Evolutionary conservation across 73 alveolate genomes (phyloP).

Genomic region (Tetrahymena elliotti): DNA sequence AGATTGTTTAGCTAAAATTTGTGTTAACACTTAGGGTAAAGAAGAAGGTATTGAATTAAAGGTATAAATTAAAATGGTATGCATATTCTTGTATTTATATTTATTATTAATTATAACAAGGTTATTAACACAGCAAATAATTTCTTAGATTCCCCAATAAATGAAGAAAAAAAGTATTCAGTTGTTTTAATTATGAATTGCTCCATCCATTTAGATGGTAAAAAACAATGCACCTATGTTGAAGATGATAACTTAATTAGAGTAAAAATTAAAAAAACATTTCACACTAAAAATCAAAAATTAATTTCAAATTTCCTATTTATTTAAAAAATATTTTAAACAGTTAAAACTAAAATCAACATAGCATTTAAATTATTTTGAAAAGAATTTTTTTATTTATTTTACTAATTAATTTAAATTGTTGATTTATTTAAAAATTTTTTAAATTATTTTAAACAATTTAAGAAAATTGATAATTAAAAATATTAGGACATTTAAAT

Average conservation of each 20-base stretch:
- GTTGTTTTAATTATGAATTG: conserved; percentile 36
- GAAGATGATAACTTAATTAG: conserved; percentile 20
- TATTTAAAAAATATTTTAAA: background rate
- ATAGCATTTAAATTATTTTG: too few relatives aligned
- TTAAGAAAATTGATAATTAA: too few relatives aligned
- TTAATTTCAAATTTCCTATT: too few relatives aligned
- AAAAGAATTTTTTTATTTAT: too few relatives aligned
- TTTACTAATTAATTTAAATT: too few relatives aligned
- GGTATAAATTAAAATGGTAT: background rate
- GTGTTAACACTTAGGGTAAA: conserved; percentile 35
- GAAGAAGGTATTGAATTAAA: conserved; percentile 25
- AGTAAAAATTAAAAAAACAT: background rate
- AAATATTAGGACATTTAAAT: too few relatives aligned
- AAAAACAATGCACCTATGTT: conserved; percentile 25
- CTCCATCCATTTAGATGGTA: conserved; percentile 33
- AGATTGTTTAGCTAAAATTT: conserved; percentile 25
- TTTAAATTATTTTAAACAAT: too few relatives aligned
- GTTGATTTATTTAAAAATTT: too few relatives aligned
- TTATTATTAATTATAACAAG: background rate
- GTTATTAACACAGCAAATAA: conserved; percentile 19
- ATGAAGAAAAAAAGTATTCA: conserved; percentile 23
- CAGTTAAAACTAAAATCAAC: background rate
- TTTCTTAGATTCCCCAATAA: conserved; percentile 19
- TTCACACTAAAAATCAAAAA: too few relatives aligned
- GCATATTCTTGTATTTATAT: too few relatives aligned